Percentiles rank a stretch among this genome's conserved stretches.
Evolutionary conservation across 2,329 filamentous ascomycete genomes (phyloP).

Genomic region (Fusarium miscanthi): DNA sequence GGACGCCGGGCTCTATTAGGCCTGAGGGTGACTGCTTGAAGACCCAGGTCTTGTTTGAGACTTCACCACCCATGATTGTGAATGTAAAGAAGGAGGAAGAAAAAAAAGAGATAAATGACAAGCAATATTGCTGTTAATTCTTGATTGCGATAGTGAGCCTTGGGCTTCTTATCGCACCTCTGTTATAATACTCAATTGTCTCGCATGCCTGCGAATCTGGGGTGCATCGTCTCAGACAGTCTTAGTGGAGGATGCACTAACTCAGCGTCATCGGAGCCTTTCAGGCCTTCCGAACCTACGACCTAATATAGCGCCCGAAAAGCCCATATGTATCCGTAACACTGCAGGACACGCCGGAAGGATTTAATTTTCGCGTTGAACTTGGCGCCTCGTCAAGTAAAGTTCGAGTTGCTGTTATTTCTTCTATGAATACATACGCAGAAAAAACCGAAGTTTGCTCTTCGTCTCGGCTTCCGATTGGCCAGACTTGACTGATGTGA

Average conservation of each 20-base stretch:
- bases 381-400: background rate
- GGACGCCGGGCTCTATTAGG: background rate
- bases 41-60: background rate
- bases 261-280: background rate
- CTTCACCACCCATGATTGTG: background rate
- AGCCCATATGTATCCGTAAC: too few species aligned
- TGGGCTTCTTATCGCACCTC: background rate
- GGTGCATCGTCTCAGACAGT: background rate
- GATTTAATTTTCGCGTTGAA: background rate
- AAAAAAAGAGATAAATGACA: background rate
- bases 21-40: background rate
- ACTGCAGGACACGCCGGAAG: background rate
- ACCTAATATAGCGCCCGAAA: background rate
- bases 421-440: background rate
- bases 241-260: background rate
- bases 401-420: background rate
- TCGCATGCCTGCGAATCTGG: background rate
- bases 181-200: background rate
- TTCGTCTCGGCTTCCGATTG: too few species aligned
- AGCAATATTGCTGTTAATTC: too few species aligned
- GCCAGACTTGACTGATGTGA: too few species aligned
- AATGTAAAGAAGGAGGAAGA: too few species aligned
- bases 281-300: background rate
- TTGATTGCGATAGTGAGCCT: background rate
- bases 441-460: too few species aligned